phyloP scores from a whole-genome alignment of 129 eudicot genomes.

The Artemisia annua region DNA sequence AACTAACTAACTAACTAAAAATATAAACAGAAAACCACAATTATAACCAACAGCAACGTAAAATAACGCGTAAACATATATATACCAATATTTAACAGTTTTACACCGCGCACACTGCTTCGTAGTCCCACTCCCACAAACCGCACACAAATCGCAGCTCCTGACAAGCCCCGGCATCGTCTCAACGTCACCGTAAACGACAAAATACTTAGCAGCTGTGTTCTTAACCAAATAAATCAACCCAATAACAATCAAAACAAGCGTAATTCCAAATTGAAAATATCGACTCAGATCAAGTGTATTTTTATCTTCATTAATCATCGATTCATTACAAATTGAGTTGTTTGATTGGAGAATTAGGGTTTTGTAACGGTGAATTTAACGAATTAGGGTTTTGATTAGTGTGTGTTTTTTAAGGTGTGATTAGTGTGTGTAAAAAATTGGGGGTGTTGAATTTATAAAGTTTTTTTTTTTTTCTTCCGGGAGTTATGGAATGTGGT shows the following conservation, averaged over 20 bases:
- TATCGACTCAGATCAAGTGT: conserved; percentile 58
- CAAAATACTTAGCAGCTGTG: conserved; percentile 64
- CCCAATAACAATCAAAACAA: conserved; percentile 39
- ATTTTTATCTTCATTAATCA: conserved; percentile 47
- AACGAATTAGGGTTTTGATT: too few relatives aligned
- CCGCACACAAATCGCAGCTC: conserved; percentile 45
- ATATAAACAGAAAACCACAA: too few relatives aligned
- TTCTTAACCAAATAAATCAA: conserved; percentile 51
- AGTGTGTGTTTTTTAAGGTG: too few relatives aligned
- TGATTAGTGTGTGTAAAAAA: too few relatives aligned
- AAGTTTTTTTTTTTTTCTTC: too few relatives aligned
- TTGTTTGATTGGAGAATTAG: too few relatives aligned
- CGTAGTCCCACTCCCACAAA: conserved; percentile 54
- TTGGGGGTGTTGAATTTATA: too few relatives aligned
- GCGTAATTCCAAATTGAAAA: conserved; percentile 50
- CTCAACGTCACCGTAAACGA: conserved; percentile 56
- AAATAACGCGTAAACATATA: neutral
- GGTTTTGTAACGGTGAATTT: too few relatives aligned
- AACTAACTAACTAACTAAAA: too few relatives aligned
- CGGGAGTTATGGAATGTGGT: too few relatives aligned
- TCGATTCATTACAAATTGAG: conserved; percentile 15
- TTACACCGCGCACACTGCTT: conserved; percentile 75
- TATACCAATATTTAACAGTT: conserved; percentile 69
- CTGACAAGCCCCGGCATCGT: conserved; percentile 36
- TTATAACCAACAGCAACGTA: neutral